Base-by-base conservation (phyloP, 306 rosid genomes). In the Arachis stenosperma region DNA sequence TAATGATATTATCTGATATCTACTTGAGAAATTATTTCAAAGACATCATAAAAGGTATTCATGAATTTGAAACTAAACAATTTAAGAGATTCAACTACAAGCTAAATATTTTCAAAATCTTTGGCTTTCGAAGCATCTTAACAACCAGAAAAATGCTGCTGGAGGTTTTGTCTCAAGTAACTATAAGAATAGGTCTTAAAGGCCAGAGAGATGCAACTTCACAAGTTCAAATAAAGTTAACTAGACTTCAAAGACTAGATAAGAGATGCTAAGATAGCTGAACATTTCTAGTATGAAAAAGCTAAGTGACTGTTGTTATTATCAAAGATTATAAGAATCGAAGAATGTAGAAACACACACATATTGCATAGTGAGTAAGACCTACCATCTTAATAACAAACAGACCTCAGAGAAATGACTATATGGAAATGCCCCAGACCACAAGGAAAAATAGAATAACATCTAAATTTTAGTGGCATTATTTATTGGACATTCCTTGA, bases 21-120 rank as follows among this genome's bases (percentile, higher is more conserved):
- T 66, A 75, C 51, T 75, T 52, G 46, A 14, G 59, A 39, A 13
- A 14, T 57, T 33, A 61, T 42, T 59, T 55, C 61, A 69, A 63
- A 40, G 63, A 62, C 13, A 51, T 42, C 37, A 22, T 22, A 10
- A 54, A 73, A 73, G 10, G 42, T 44, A n/a, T 57, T 42, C 67
- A 59, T 29, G 57, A 30, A 68, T 54, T 37, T 10, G 43, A 50
- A 54, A 30, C 5, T 15, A n/a, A 67, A 53, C 56, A 61, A 61
- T 8, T 74, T 27, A 47, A 61, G 54, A 74, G 37, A 52, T 54
- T 61, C 52, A 53, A 14, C 67, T 42, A 62, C 7, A 47, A 47
- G 78, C 40, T 4, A 7, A 17, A 56, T 14, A 17, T 10, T n/a
- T 43, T 41, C 62, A 54, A 55, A 65, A 2, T 7, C 1, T 52